phyloP scores from a whole-genome alignment of 2,329 filamentous ascomycete genomes.

The Pezicula carpinea region DNA sequence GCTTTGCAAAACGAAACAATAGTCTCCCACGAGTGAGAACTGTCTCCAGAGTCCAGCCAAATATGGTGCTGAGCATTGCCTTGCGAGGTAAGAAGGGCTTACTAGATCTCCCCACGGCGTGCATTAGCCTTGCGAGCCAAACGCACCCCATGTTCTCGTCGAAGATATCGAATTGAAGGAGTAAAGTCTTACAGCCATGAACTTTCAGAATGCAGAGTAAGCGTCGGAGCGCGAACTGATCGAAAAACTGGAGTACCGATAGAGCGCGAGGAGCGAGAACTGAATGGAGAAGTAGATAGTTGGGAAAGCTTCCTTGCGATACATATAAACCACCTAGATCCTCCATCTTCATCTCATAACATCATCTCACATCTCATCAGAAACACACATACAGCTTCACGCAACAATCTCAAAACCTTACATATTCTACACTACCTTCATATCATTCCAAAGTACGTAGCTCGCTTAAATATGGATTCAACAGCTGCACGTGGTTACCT shows the following conservation, averaged over 20 bases:
- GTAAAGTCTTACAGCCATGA: background rate
- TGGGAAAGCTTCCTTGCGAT: too few relatives aligned
- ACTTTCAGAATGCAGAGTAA: background rate
- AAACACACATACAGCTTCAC: background rate
- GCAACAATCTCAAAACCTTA: background rate
- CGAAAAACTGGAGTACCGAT: background rate
- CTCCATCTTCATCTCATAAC: too few relatives aligned
- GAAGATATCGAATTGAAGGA: background rate
- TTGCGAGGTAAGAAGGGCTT: too few relatives aligned
- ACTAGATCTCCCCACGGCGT: background rate
- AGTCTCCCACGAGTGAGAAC: background rate
- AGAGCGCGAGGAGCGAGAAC: background rate
- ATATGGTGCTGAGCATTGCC: background rate
- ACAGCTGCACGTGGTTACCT: conserved; percentile 2
- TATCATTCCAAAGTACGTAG: background rate
- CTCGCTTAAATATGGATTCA: background rate
- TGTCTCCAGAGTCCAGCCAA: background rate
- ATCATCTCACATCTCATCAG: too few relatives aligned
- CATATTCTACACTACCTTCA: background rate
- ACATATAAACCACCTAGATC: too few relatives aligned
- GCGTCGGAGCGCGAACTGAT: background rate
- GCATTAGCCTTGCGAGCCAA: background rate
- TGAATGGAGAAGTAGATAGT: too few relatives aligned
- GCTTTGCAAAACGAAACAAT: background rate
- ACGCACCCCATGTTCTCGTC: background rate